Evolutionary conservation across 2,329 filamentous ascomycete species (phyloP), one percentile per base, ranked within the genome.

Genomic region (Cadophora sp.): DNA sequence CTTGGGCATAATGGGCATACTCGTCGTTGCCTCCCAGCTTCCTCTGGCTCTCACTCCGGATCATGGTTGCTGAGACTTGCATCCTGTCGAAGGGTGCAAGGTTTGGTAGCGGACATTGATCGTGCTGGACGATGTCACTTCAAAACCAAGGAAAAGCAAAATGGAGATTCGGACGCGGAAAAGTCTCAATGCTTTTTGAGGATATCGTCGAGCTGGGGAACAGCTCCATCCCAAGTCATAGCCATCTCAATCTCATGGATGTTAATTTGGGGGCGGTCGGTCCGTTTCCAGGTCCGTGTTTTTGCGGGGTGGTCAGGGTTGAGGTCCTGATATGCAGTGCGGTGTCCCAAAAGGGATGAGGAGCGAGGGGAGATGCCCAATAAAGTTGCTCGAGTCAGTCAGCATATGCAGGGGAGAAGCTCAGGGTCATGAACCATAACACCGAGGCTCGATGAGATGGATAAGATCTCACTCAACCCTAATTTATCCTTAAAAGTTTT

Each of bases 331-430:
- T 3, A 40, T 37, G 11, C 34, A 34, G 22, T 55, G 64, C 64
- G 64, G 56, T 66, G 64, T 61, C 46, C 64, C 27, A 66, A 61
- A 51, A 34, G 48, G 50, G 64, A 55, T 53, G 22, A 31, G 24
- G n/a, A 48, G 46, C 46, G 40, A 31, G 40, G 37, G n/a, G 24
- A 37, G 16, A 8, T 19, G 14, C n/a, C 40, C 40, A 51, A 62
- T 62, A 26, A 48, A 37, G 29, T 0, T 26, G 56, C 34, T 43
- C 31, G 56, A 59, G 56, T 59, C 56, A 59, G 34, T 59, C 56
- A 40, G 56, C 31, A 19, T 31, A 59, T 40, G 34, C 56, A 59
- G 56, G 31, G 31, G 31, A 40, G 24, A 16, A 4, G 12, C 24
- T 4, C 22, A 14, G 56, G 31, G 29, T 37, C 31, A 59, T 59